A percentile compares a stretch with the other conserved stretches of the same genome.
Evolutionary conservation across 345 rosid species (phyloP).

Genomic region (Salix caprea): DNA sequence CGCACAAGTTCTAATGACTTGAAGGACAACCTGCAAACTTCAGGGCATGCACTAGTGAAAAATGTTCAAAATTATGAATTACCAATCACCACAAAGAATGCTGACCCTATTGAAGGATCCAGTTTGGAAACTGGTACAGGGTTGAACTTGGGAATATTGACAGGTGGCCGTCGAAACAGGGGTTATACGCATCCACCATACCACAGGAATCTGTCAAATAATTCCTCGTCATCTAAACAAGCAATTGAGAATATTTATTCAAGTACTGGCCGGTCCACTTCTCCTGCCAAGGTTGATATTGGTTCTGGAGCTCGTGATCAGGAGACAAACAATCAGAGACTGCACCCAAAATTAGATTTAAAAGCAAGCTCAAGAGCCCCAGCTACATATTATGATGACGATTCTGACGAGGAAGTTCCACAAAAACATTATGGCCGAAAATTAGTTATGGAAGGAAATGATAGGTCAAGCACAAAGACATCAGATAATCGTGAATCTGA

Average conservation of each 20-base stretch:
- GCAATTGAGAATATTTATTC: slow-evolving; percentile 27
- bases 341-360: slow-evolving; percentile 21
- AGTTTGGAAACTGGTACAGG: slow-evolving; percentile 35
- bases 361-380: slow-evolving; percentile 25
- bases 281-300: slow-evolving; percentile 19
- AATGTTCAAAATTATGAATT: slow-evolving; percentile 15
- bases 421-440: slow-evolving; percentile 17
- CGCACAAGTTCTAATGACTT: slow-evolving; percentile 1
- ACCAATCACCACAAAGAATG: slow-evolving; percentile 23
- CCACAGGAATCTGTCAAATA: slow-evolving; percentile 27
- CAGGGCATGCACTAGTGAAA: slow-evolving; percentile 21
- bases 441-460: slow-evolving; percentile 16
- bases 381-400: slow-evolving; percentile 31
- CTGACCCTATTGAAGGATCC: slow-evolving; percentile 25
- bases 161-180: slow-evolving; percentile 52
- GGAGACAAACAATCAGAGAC: slow-evolving; percentile 29
- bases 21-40: slow-evolving; percentile 1
- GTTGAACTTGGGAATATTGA: slow-evolving; percentile 43
- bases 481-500: slow-evolving; percentile 36
- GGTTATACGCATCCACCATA: slow-evolving; percentile 44
- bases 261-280: slow-evolving; percentile 24
- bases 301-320: slow-evolving; percentile 23
- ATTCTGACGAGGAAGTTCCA: slow-evolving; percentile 28
- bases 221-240: slow-evolving; percentile 25
- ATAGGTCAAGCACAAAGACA: slow-evolving; percentile 31